A percentile compares a stretch with the other conserved stretches of the same genome.
Evolutionary conservation across 805 yeast species (phyloP).

Genomic region (Teunomyces cretensis): DNA sequence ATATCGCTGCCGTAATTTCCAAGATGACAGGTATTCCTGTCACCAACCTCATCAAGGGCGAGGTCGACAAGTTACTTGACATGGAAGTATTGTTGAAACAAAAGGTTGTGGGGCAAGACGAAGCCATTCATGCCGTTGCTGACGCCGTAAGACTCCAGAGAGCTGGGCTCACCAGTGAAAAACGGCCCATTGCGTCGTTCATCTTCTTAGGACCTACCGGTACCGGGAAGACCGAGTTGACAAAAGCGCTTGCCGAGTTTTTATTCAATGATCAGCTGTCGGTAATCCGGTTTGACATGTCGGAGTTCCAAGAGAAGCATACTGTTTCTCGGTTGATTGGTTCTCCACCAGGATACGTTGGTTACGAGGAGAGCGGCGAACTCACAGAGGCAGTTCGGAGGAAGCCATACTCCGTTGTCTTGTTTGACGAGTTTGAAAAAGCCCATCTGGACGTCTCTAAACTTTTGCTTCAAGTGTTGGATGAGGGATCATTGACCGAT

Average conservation of each 20-base stretch:
- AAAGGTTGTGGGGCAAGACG: slow-evolving; percentile 93
- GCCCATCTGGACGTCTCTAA: slow-evolving; percentile 97
- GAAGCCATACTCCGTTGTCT: slow-evolving; percentile 88
- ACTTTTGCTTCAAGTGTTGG: slow-evolving; percentile 84
- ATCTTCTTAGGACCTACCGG: slow-evolving; percentile 98
- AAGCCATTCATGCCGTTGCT: slow-evolving; percentile 84
- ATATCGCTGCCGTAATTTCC: slow-evolving; percentile 87
- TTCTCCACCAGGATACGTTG: slow-evolving; percentile 97
- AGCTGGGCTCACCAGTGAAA: slow-evolving; percentile 93
- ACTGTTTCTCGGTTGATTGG: slow-evolving; percentile 89
- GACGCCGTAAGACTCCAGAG: slow-evolving; percentile 95
- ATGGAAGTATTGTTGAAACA: slow-evolving; percentile 80
- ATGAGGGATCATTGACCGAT: slow-evolving; percentile 93
- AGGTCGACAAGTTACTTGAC: slow-evolving; percentile 81
- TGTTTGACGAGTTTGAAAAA: slow-evolving; percentile 95
- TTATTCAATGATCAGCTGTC: slow-evolving; percentile 85
- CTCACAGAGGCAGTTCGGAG: slow-evolving; percentile 94
- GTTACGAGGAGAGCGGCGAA: slow-evolving; percentile 95
- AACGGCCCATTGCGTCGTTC: slow-evolving; percentile 94
- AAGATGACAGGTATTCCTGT: slow-evolving; percentile 97
- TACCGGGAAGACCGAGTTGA: slow-evolving; percentile 95
- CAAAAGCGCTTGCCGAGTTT: slow-evolving; percentile 89
- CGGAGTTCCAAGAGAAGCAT: slow-evolving; percentile 95
- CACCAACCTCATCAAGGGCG: slow-evolving; percentile 87
- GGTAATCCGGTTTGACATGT: slow-evolving; percentile 93